Percentiles rank a stretch among this genome's conserved stretches.
Evolutionary conservation across 768 basidiomycete species (phyloP).

Genomic region (Suillus occidentalis): DNA sequence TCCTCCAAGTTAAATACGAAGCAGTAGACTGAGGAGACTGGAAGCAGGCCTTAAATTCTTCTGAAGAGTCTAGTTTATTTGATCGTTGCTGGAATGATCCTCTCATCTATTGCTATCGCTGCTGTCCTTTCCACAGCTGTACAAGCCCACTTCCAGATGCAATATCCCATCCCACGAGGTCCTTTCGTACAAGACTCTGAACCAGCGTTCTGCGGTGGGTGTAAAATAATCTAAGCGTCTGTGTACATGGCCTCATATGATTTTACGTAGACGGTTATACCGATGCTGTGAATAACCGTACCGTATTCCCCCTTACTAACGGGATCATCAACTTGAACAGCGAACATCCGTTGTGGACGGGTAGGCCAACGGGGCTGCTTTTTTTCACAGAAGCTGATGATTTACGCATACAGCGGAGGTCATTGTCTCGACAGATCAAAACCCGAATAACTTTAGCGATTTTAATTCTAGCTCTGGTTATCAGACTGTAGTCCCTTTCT

Average conservation of each 20-base stretch:
- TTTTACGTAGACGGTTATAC: conserved; percentile 59
- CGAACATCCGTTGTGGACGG: conserved; percentile 61
- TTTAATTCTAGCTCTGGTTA: conserved; percentile 49
- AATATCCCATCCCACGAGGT: conserved; percentile 75
- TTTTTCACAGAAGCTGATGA: not conserved
- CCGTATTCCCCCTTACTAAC: conserved; percentile 63
- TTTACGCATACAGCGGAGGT: conserved; percentile 43
- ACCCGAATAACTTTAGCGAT: conserved; percentile 63
- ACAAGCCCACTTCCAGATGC: conserved; percentile 77
- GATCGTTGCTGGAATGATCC: conserved; percentile 29
- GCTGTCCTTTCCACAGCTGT: conserved; percentile 41
- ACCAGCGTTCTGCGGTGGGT: conserved; percentile 66
- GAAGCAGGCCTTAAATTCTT: not conserved
- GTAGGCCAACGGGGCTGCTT: conserved; percentile 36
- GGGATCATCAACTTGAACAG: conserved; percentile 65
- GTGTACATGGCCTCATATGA: not conserved
- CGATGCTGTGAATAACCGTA: conserved; percentile 52
- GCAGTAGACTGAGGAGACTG: not conserved
- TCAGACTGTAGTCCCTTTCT: conserved; percentile 46
- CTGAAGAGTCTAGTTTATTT: not conserved
- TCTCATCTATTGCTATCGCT: conserved; percentile 37
- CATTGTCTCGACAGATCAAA: conserved; percentile 50
- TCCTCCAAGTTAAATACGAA: not conserved
- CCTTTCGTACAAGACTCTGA: conserved; percentile 61
- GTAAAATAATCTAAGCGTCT: not conserved